Percentiles rank a stretch among this genome's conserved stretches.
These are phyloP conservation scores for Trichophyton rubrum DNA, from an alignment of 2,329 filamentous ascomycete genomes.

Conservation along the genomic window DNA sequence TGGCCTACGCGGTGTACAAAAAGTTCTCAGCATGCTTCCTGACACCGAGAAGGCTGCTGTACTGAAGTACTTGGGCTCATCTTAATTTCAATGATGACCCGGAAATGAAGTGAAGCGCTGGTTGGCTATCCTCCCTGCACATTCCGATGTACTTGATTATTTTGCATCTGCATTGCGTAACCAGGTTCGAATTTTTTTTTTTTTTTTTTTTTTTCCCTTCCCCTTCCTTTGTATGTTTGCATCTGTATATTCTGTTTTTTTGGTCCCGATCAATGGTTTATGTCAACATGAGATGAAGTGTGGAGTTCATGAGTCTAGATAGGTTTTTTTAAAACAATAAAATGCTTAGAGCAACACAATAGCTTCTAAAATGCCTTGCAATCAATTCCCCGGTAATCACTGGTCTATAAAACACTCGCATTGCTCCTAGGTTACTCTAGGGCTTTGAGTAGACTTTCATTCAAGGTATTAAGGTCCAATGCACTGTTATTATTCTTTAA, in stretches of 20 bases:
- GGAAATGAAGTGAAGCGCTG: background rate
- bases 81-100: background rate
- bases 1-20: slow-evolving; percentile 72
- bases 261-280: background rate
- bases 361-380: background rate
- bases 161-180: background rate
- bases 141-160: background rate
- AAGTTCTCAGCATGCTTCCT: slow-evolving; percentile 74
- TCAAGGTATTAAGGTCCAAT: no score
- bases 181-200: background rate
- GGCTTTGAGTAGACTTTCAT: no score
- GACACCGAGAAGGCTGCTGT: slow-evolving; percentile 79
- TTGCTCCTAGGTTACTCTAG: no score
- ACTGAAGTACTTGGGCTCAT: slow-evolving; percentile 41
- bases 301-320: background rate
- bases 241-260: slow-evolving; percentile 2
- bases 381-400: background rate
- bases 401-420: no score
- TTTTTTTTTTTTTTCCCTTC: background rate
- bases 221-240: background rate
- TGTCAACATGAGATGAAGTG: background rate
- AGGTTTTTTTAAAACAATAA: background rate
- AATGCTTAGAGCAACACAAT: background rate
- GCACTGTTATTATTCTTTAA: no score
- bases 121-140: background rate